A percentile compares a stretch with the other conserved stretches of the same genome.
phyloP scores from a whole-genome alignment of 768 basidiomycete species.

The Psilocybe cyanescens region DNA sequence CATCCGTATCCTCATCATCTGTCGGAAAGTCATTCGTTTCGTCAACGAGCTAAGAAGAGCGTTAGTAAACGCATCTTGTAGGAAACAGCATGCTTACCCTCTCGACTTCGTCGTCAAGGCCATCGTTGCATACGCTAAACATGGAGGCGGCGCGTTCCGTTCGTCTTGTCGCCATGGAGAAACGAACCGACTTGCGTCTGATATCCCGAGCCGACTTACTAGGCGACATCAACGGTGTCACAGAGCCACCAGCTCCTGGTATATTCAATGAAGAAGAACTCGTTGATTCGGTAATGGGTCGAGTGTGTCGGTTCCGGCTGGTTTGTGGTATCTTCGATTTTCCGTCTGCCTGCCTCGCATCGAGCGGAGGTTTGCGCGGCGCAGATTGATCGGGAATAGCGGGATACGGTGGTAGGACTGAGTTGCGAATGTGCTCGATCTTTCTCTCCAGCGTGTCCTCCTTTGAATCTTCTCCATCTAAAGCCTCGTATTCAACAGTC shows the following conservation, averaged over 20 bases:
- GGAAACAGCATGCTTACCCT: slow-evolving; percentile 16
- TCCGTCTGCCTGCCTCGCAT: not conserved
- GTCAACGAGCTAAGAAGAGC: slow-evolving; percentile 23
- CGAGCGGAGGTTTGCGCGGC: not conserved
- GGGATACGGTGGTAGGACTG: slow-evolving; percentile 32
- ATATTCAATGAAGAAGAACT: not conserved
- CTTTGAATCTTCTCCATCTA: slow-evolving; percentile 3
- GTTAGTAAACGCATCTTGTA: not conserved
- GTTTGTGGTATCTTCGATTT: not conserved
- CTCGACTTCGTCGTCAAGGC: slow-evolving; percentile 25
- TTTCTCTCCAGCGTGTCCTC: slow-evolving; percentile 22
- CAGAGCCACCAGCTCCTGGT: not conserved
- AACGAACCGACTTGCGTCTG: slow-evolving; percentile 28
- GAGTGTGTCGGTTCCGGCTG: not conserved
- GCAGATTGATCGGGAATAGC: slow-evolving; percentile 21
- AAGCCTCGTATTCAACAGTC: slow-evolving; percentile 2
- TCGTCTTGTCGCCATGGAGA: slow-evolving; percentile 25
- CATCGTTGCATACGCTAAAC: slow-evolving; percentile 23
- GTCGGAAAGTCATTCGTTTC: slow-evolving; percentile 29
- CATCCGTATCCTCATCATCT: slow-evolving; percentile 20
- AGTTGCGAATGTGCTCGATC: slow-evolving; percentile 31
- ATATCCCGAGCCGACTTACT: slow-evolving; percentile 13
- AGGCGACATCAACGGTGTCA: slow-evolving; percentile 11
- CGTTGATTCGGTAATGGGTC: not conserved
- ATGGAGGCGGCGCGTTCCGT: slow-evolving; percentile 26